A percentile compares a stretch with the other conserved stretches of the same genome.
Conservation (phyloP, 768 basidiomycete genomes). For the Mycena vitilis region DNA sequence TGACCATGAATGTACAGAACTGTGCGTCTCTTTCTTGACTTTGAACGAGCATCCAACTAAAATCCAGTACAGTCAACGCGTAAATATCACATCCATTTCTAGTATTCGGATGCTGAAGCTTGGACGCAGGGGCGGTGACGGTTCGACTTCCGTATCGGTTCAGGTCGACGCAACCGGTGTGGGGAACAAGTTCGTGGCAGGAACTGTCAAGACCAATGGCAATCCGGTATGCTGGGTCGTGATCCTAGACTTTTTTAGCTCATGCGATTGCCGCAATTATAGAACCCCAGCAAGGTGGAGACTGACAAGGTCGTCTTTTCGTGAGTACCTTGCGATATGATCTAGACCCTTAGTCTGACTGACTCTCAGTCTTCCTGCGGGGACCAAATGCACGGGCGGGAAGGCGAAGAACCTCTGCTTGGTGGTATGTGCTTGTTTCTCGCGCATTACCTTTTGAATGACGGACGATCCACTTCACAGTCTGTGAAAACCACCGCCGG, state of each 20-base stretch:
- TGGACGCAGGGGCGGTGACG: constrained; percentile 31
- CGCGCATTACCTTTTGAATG: no score
- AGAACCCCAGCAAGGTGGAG: constrained; percentile 52
- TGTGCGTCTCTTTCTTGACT: constrained; percentile 25
- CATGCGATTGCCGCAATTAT: background rate
- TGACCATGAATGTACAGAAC: constrained; percentile 44
- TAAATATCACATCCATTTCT: constrained; percentile 33
- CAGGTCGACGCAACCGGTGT: constrained; percentile 14
- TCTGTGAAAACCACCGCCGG: constrained; percentile 37
- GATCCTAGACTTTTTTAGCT: constrained; percentile 1
- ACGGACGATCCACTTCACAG: background rate
- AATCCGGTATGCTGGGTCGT: constrained; percentile 13
- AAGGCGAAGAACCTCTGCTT: constrained; percentile 43
- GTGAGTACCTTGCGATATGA: constrained; percentile 18
- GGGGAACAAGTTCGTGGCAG: constrained; percentile 15
- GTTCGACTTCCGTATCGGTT: constrained; percentile 16
- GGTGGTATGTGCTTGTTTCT: constrained; percentile 22
- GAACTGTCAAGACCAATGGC: constrained; percentile 17
- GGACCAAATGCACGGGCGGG: constrained; percentile 48
- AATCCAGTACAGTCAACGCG: constrained; percentile 42
- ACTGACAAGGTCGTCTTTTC: constrained; percentile 44
- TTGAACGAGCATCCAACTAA: background rate
- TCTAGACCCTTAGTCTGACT: constrained; percentile 25
- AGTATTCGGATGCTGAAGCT: background rate
- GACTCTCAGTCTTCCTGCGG: constrained; percentile 50